phyloP scores from a whole-genome alignment of 306 rosid genomes.

The Rosa rugosa region DNA sequence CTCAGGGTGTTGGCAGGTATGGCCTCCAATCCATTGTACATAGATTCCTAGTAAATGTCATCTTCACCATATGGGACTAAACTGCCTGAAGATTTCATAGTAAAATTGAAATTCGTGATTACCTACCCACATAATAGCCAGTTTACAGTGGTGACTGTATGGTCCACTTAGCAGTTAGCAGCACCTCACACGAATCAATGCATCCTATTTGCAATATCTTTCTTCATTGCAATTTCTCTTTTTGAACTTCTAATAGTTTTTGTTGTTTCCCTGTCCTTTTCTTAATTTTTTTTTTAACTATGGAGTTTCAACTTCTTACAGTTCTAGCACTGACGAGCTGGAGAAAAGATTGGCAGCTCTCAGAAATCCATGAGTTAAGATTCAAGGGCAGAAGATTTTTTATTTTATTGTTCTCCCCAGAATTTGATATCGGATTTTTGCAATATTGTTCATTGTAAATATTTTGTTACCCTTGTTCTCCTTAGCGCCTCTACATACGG shows the following conservation, averaged over 20 bases:
- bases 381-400: neutral
- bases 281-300: conserved; percentile 13
- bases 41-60: neutral
- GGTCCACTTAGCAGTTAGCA: neutral
- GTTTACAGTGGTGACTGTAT: neutral
- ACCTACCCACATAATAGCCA: neutral
- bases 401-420: too few relatives aligned
- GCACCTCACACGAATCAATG: neutral
- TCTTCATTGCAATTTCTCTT: neutral
- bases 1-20: conserved; percentile 82
- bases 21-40: neutral
- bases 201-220: neutral
- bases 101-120: neutral
- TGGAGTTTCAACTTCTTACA: conserved; percentile 39
- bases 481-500: neutral
- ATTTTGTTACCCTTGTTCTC: neutral
- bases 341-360: conserved; percentile 95
- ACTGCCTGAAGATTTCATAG: neutral
- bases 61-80: neutral
- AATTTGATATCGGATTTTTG: neutral
- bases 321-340: conserved; percentile 72
- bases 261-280: neutral
- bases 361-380: conserved; percentile 57
- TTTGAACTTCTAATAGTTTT: neutral
- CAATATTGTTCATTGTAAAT: conserved; percentile 16